Evolutionary conservation across 495 filamentous ascomycete species (phyloP).

Genomic region (Pseudomonodictys pantanalensis): DNA sequence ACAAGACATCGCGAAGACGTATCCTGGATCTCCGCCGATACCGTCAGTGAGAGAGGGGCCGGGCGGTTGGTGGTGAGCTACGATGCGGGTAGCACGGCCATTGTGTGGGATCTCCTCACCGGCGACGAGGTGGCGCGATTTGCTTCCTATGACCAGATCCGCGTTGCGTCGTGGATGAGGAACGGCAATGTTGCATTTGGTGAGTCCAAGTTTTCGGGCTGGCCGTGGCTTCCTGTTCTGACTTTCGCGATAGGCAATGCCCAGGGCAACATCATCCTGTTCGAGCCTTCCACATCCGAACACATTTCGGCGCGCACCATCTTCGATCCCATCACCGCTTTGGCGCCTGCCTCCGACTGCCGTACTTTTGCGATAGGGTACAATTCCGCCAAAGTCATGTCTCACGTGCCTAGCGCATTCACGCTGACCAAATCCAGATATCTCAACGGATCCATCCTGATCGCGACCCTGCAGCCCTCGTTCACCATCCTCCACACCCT

Average conservation of each 20-base stretch:
- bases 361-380: slow-evolving; percentile 96
- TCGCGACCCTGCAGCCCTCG: slow-evolving; percentile 82
- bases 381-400: slow-evolving; percentile 34
- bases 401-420: not conserved
- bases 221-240: slow-evolving; percentile 1
- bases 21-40: slow-evolving; percentile 80
- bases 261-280: slow-evolving; percentile 90
- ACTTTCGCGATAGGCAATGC: slow-evolving; percentile 62
- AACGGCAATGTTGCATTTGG: slow-evolving; percentile 98
- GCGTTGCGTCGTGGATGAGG: slow-evolving; percentile 89
- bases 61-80: slow-evolving; percentile 90
- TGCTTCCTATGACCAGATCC: slow-evolving; percentile 81
- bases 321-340: slow-evolving; percentile 85
- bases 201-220: slow-evolving; percentile 48
- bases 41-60: slow-evolving; percentile 81
- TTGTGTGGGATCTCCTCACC: slow-evolving; percentile 95
- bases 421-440: slow-evolving; percentile 57
- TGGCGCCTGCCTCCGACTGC: slow-evolving; percentile 90
- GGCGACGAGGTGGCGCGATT: slow-evolving; percentile 88
- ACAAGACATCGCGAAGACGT: slow-evolving; percentile 80
- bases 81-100: slow-evolving; percentile 84
- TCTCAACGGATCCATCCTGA: slow-evolving; percentile 89
- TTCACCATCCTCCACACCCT: slow-evolving; percentile 95
- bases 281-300: slow-evolving; percentile 89
- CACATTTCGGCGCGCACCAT: slow-evolving; percentile 91